These are phyloP conservation scores for Globisporangium iwayamae DNA, from an alignment of 352 stramenopile species.

Conservation along the genomic window DNA sequence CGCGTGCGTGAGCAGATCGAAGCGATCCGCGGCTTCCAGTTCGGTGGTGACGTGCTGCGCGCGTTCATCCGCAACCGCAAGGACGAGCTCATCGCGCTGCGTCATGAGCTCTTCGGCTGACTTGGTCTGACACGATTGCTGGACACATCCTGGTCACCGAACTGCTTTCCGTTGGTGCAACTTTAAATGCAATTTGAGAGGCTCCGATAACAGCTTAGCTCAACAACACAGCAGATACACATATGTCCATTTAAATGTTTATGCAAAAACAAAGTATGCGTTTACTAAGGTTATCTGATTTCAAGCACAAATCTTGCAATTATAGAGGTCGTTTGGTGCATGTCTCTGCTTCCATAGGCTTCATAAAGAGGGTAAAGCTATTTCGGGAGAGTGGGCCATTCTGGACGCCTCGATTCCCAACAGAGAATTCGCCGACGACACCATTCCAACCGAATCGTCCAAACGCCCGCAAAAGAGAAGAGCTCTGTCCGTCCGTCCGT, in stretches of 20 bases:
- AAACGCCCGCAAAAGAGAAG: neutral
- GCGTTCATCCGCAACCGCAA: slow-evolving; percentile 53
- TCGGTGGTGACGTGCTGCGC: slow-evolving; percentile 55
- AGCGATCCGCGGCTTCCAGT: slow-evolving; percentile 49
- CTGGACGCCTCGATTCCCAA: neutral
- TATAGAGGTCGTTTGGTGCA: neutral
- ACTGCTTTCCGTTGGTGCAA: slow-evolving; percentile 7
- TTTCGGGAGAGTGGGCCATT: slow-evolving; percentile 3
- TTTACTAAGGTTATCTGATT: neutral
- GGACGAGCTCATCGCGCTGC: slow-evolving; percentile 52
- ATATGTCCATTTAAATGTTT: neutral
- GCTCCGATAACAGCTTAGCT: neutral
- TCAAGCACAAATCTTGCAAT: neutral
- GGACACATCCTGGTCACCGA: neutral
- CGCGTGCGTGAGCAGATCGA: slow-evolving; percentile 42
- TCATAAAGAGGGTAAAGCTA: neutral
- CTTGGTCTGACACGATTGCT: neutral
- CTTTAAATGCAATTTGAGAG: neutral
- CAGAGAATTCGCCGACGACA: slow-evolving; percentile 3
- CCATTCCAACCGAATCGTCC: neutral
- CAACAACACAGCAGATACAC: neutral
- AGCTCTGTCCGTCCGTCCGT: neutral
- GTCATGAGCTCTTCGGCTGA: slow-evolving; percentile 48
- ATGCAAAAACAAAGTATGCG: neutral
- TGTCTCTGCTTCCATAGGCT: neutral